Evolutionary conservation across 2,329 filamentous ascomycete genomes (phyloP).

Genomic region (Chrysoporthe puriensis): DNA sequence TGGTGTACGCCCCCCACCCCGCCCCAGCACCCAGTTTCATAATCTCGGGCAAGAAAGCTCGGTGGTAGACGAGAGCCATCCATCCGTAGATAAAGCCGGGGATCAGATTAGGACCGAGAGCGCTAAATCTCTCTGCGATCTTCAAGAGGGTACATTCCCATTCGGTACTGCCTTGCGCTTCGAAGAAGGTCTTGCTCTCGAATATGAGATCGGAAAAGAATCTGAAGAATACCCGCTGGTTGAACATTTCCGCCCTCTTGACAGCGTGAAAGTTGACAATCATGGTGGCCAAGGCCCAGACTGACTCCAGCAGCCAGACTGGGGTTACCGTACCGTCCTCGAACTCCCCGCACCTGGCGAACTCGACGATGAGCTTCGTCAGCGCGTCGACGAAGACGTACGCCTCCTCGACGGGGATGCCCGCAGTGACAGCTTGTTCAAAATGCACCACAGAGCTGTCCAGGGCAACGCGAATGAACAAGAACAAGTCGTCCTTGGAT

Average conservation of each 20-base stretch:
- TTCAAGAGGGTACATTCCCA: conserved; percentile 71
- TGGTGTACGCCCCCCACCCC: conserved; percentile 78
- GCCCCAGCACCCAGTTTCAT: conserved; percentile 67
- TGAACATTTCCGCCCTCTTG: conserved; percentile 79
- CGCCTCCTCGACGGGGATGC: conserved; percentile 60
- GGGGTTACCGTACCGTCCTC: conserved; percentile 63
- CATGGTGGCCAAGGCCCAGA: conserved; percentile 76
- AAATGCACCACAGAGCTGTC: conserved; percentile 79
- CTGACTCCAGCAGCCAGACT: conserved; percentile 73
- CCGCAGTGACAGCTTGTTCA: conserved; percentile 69
- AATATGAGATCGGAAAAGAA: conserved; percentile 83
- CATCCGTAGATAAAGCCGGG: conserved; percentile 86
- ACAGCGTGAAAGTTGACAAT: conserved; percentile 85
- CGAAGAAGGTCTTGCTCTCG: conserved; percentile 65
- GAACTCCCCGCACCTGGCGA: conserved; percentile 74
- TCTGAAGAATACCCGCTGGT: conserved; percentile 88
- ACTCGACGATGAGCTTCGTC: conserved; percentile 75
- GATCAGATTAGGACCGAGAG: conserved; percentile 75
- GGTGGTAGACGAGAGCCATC: conserved; percentile 81
- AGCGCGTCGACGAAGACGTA: conserved; percentile 76
- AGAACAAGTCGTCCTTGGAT: conserved; percentile 73
- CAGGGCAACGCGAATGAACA: conserved; percentile 80
- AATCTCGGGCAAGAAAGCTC: conserved; percentile 80
- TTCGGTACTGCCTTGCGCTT: conserved; percentile 63
- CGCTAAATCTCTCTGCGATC: conserved; percentile 71